These are phyloP conservation scores for Fusarium floridanum DNA, from an alignment of 2,329 filamentous ascomycete genomes.

Conservation along the genomic window DNA sequence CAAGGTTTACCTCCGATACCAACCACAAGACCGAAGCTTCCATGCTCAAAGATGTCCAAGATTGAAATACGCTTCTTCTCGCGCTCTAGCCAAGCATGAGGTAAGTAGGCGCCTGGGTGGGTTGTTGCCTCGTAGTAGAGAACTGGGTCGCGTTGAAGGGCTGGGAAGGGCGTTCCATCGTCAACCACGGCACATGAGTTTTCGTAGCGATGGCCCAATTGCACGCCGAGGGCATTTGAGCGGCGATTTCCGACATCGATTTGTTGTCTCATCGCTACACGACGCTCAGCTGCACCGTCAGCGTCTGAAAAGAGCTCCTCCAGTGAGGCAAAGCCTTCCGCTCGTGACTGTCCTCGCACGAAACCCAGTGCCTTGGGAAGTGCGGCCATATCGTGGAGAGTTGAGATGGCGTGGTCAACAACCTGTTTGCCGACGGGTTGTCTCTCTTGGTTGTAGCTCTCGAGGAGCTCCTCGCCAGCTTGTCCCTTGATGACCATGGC, in stretches of 20 bases:
- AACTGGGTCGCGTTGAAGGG: conserved; percentile 53
- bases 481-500: conserved; percentile 55
- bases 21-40: conserved; percentile 63
- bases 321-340: conserved; percentile 21
- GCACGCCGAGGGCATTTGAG: conserved; percentile 25
- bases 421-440: conserved; percentile 63
- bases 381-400: conserved; percentile 63
- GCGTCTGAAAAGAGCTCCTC: conserved; percentile 27
- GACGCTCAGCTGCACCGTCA: conserved; percentile 24
- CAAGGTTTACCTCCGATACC: conserved; percentile 69
- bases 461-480: conserved; percentile 55
- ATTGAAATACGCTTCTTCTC: conserved; percentile 62
- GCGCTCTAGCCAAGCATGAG: conserved; percentile 72
- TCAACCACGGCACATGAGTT: conserved; percentile 47
- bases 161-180: conserved; percentile 46
- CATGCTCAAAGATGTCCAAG: conserved; percentile 70
- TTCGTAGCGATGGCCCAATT: conserved; percentile 23
- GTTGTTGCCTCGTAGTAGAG: conserved; percentile 62
- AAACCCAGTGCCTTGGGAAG: conserved; percentile 62
- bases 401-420: conserved; percentile 69
- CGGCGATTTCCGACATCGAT: conserved; percentile 19
- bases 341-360: conserved; percentile 31
- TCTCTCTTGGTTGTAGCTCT: conserved; percentile 60
- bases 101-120: conserved; percentile 69
- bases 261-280: conserved; percentile 1